Percentiles rank a stretch among this genome's conserved stretches.
Conservation (phyloP, 192 early-diverging fungal species). For the Funneliformis mosseae region DNA sequence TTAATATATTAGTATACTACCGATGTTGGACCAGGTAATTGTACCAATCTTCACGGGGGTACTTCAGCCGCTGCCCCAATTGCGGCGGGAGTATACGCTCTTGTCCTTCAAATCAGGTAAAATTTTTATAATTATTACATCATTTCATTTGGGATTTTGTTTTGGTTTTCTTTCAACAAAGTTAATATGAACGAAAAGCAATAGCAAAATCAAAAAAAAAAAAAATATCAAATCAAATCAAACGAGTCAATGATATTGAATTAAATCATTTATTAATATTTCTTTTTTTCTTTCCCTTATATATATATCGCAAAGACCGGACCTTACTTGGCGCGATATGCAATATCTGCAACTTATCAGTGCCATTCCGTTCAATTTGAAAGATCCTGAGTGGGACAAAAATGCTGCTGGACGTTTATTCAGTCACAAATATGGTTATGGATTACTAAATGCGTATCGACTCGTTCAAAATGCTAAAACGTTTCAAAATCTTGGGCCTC, state of each 20-base stretch:
- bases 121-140: background rate
- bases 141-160: background rate
- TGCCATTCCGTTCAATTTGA: constrained; percentile 69
- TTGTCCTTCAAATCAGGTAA: constrained; percentile 69
- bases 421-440: constrained; percentile 95
- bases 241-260: too few relatives aligned
- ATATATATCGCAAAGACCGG: constrained; percentile 60
- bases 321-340: constrained; percentile 92
- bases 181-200: too few relatives aligned
- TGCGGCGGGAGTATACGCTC: constrained; percentile 86
- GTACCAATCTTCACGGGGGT: constrained; percentile 83
- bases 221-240: too few relatives aligned
- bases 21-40: constrained; percentile 74
- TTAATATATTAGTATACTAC: constrained; percentile 70
- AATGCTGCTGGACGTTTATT: constrained; percentile 73
- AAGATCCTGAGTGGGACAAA: constrained; percentile 73
- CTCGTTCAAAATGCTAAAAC: constrained; percentile 80
- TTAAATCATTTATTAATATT: too few relatives aligned
- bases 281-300: too few relatives aligned
- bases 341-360: constrained; percentile 84
- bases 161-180: too few relatives aligned
- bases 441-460: constrained; percentile 81
- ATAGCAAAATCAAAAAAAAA: too few relatives aligned
- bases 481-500: constrained; percentile 63
- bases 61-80: constrained; percentile 96